Conservation (phyloP, 805 yeast species). For the Candida namnaoensis region DNA sequence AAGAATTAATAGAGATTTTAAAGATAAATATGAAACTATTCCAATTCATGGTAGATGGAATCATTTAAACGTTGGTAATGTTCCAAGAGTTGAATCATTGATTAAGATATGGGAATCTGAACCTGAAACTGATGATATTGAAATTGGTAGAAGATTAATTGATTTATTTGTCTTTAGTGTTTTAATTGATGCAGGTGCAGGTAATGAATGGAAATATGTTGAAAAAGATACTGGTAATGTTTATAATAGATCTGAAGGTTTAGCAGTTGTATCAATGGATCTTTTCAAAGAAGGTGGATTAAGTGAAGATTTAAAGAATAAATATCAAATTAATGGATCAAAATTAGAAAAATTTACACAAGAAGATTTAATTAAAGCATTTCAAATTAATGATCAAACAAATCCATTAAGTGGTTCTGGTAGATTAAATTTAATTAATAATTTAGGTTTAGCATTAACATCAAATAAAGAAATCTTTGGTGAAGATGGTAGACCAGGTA, state of each 20-base stretch:
- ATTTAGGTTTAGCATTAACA: slow-evolving; percentile 37
- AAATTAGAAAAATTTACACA: slow-evolving; percentile 27
- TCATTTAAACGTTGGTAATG: slow-evolving; percentile 47
- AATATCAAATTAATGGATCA: slow-evolving; percentile 34
- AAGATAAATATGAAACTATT: slow-evolving; percentile 31
- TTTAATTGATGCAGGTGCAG: slow-evolving; percentile 62
- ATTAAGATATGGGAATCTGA: slow-evolving; percentile 28
- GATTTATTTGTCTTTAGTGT: slow-evolving; percentile 56
- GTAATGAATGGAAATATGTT: slow-evolving; percentile 42
- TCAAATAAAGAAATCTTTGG: slow-evolving; percentile 35
- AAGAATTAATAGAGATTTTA: slow-evolving; percentile 35
- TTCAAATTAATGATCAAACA: slow-evolving; percentile 33
- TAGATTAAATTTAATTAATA: slow-evolving; percentile 34
- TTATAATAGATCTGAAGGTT: slow-evolving; percentile 47
- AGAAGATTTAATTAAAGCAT: slow-evolving; percentile 27
- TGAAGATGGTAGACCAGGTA: slow-evolving; percentile 41
- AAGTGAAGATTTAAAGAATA: slow-evolving; percentile 24
- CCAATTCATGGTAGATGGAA: slow-evolving; percentile 69
- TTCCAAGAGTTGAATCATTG: slow-evolving; percentile 32
- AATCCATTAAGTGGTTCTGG: slow-evolving; percentile 53
- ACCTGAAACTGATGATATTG: slow-evolving; percentile 24
- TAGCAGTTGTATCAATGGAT: slow-evolving; percentile 51
- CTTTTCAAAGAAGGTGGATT: slow-evolving; percentile 43
- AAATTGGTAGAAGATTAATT: slow-evolving; percentile 42
- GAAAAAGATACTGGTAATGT: slow-evolving; percentile 26